Conservation (phyloP, 2,329 filamentous ascomycete genomes). For the Chalara sp. region DNA sequence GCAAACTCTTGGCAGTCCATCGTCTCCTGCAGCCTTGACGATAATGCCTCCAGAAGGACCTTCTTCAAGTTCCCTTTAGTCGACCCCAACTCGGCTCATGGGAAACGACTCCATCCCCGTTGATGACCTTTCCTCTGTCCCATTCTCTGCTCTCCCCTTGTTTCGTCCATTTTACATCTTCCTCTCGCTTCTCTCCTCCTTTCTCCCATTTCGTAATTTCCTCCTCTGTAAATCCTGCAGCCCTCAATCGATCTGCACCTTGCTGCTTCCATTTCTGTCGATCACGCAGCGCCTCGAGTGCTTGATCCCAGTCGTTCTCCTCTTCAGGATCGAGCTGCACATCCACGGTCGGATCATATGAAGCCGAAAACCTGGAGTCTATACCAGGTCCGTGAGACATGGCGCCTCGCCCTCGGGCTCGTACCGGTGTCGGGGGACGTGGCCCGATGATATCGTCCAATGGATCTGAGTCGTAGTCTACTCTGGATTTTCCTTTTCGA, state of each 20-base stretch:
- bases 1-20: too few species aligned
- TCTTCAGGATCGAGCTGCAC: slow-evolving; percentile 42
- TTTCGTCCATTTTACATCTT: slow-evolving; percentile 65
- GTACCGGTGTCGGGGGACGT: slow-evolving; percentile 42
- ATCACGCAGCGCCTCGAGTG: slow-evolving; percentile 71
- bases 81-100: slow-evolving; percentile 22
- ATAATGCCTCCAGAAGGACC: too few species aligned
- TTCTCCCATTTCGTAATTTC: slow-evolving; percentile 68
- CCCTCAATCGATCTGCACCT: slow-evolving; percentile 68
- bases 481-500: slow-evolving; percentile 8
- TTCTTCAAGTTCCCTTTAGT: slow-evolving; percentile 14
- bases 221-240: slow-evolving; percentile 71
- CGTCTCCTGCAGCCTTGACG: too few species aligned
- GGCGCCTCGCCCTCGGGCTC: slow-evolving; percentile 65
- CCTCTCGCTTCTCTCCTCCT: slow-evolving; percentile 50
- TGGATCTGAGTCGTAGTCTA: slow-evolving; percentile 57
- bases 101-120: slow-evolving; percentile 43
- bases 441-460: slow-evolving; percentile 74
- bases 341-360: slow-evolving; percentile 53
- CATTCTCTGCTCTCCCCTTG: slow-evolving; percentile 46
- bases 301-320: slow-evolving; percentile 70
- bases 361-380: slow-evolving; percentile 70
- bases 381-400: slow-evolving; percentile 58
- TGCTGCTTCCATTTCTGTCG: slow-evolving; percentile 71
- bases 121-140: slow-evolving; percentile 57